phyloP scores from a whole-genome alignment of 345 rosid genomes.

The Eucalyptus regnans region DNA sequence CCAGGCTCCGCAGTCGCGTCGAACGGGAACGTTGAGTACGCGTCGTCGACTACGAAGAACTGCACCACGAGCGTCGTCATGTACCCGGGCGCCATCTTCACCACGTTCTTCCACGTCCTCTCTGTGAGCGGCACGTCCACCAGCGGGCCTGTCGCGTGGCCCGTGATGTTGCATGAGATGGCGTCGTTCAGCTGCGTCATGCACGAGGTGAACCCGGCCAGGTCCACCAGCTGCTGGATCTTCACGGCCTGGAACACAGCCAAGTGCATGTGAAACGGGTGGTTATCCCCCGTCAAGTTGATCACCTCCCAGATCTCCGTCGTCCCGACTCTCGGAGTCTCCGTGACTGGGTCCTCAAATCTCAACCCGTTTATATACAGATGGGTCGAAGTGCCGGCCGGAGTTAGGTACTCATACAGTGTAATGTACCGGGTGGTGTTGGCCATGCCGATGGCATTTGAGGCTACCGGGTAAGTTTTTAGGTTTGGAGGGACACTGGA shows the following conservation, averaged over 20 bases:
- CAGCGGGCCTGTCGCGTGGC: conserved; percentile 39
- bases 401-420: conserved; percentile 54
- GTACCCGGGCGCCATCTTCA: conserved; percentile 52
- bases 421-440: conserved; percentile 48
- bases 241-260: conserved; percentile 57
- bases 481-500: conserved; percentile 28
- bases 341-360: conserved; percentile 39
- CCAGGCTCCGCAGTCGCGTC: conserved; percentile 66
- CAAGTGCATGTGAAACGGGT: conserved; percentile 74
- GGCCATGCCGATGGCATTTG: conserved; percentile 13
- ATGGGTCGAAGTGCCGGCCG: conserved; percentile 48
- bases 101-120: conserved; percentile 86
- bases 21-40: conserved; percentile 34
- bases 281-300: conserved; percentile 67
- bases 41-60: conserved; percentile 48
- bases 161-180: conserved; percentile 31
- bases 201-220: conserved; percentile 40
- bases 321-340: conserved; percentile 50
- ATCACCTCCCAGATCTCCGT: conserved; percentile 78
- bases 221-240: conserved; percentile 30
- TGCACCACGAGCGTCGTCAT: conserved; percentile 49
- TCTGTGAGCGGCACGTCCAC: conserved; percentile 40
- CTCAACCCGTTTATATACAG: conserved; percentile 57
- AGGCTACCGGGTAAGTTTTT: conserved; percentile 30
- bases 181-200: conserved; percentile 53